phyloP scores from a whole-genome alignment of 257 asterid species.

The Lycium ferocissimum region DNA sequence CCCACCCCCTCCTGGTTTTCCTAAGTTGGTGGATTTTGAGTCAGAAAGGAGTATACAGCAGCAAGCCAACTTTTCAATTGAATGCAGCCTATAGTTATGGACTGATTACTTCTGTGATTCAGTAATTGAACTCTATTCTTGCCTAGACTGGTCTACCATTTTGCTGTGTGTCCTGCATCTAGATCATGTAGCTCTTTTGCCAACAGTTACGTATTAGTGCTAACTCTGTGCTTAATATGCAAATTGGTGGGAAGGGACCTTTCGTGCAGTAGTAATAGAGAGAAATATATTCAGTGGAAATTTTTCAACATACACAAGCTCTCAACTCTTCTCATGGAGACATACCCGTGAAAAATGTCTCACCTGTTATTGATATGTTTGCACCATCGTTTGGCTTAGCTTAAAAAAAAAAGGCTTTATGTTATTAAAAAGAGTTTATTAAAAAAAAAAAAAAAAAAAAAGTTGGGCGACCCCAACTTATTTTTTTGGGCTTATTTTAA shows the following conservation, averaged over 20 bases:
- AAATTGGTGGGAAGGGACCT: not conserved
- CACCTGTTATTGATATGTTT: not conserved
- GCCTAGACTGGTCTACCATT: not conserved
- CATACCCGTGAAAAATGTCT: not conserved
- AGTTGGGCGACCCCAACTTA: no score
- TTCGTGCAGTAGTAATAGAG: not conserved
- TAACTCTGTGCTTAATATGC: not conserved
- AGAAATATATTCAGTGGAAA: not conserved
- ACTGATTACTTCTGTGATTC: not conserved
- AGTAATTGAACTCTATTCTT: not conserved
- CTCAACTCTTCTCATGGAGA: not conserved
- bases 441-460: no score
- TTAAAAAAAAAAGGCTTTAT: no score
- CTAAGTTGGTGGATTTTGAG: not conserved
- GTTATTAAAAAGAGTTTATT: no score
- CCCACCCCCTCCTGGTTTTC: not conserved
- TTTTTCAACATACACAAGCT: not conserved
- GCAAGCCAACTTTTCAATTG: not conserved
- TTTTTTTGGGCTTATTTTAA: no score
- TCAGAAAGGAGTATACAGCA: not conserved
- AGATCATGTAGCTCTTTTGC: not conserved
- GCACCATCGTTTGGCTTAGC: not conserved
- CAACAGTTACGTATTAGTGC: not conserved
- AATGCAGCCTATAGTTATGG: not conserved
- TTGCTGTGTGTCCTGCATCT: not conserved